A percentile compares a stretch with the other conserved stretches of the same genome.
These are phyloP conservation scores for Leishmania martiniquensis DNA, from an alignment of 208 protist genomes.

Conservation along the genomic window DNA sequence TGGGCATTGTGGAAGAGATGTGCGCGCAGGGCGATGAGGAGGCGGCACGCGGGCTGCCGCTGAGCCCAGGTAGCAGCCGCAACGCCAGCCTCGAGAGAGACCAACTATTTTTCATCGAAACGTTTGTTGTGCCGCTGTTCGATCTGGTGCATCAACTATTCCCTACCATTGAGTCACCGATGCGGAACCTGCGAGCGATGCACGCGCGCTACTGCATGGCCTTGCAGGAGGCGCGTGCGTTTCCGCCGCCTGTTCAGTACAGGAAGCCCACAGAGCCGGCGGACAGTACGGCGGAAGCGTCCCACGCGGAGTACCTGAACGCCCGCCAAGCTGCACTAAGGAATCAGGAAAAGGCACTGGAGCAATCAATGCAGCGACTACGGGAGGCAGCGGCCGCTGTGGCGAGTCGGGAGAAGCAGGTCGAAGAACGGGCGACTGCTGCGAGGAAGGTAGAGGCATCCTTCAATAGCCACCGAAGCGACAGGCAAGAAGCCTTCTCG, in stretches of 20 bases:
- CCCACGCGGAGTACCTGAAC: background rate
- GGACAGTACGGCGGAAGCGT: background rate
- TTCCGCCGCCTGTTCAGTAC: slow-evolving; percentile 30
- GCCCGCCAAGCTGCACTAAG: slow-evolving; percentile 11
- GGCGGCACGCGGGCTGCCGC: slow-evolving; percentile 39
- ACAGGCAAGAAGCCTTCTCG: background rate
- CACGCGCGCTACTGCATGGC: slow-evolving; percentile 49
- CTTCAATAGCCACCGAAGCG: background rate
- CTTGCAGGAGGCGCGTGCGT: slow-evolving; percentile 15
- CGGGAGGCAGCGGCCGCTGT: slow-evolving; percentile 27
- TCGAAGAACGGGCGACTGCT: slow-evolving; percentile 6
- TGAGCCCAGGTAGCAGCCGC: slow-evolving; percentile 48
- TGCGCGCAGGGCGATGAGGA: slow-evolving; percentile 78
- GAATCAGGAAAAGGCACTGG: slow-evolving; percentile 16
- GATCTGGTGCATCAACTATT: slow-evolving; percentile 72
- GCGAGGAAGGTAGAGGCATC: background rate
- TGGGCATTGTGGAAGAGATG: slow-evolving; percentile 81
- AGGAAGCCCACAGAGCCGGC: background rate
- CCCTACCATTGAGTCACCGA: slow-evolving; percentile 43
- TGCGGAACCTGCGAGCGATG: slow-evolving; percentile 53
- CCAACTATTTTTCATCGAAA: slow-evolving; percentile 78
- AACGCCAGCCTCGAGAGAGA: slow-evolving; percentile 33
- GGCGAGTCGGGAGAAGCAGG: slow-evolving; percentile 11
- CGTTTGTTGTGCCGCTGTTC: slow-evolving; percentile 74
- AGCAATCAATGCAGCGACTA: slow-evolving; percentile 25